These are phyloP conservation scores for Puccinia coronata DNA, from an alignment of 1,284 basidiomycete genomes.

Conservation along the genomic window DNA sequence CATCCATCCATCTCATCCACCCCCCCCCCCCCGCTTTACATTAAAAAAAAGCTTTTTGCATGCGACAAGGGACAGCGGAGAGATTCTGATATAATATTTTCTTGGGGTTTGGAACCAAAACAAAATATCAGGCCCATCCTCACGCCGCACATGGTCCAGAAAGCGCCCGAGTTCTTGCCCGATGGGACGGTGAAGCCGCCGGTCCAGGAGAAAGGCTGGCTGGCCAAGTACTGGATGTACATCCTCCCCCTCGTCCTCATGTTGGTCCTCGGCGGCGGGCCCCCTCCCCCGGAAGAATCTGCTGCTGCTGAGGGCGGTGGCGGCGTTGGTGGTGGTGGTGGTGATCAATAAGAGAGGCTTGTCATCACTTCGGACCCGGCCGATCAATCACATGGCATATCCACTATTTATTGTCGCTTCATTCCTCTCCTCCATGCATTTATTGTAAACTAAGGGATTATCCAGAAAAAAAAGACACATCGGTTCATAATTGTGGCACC, in stretches of 20 bases:
- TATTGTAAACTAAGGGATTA: too few species aligned
- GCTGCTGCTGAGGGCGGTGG: background rate
- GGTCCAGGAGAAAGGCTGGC: conserved; percentile 29
- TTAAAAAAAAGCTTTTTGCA: too few species aligned
- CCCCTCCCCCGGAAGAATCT: conserved; percentile 30
- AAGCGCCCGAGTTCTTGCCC: conserved; percentile 25
- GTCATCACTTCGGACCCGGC: too few species aligned
- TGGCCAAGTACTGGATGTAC: conserved; percentile 79
- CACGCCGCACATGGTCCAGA: background rate
- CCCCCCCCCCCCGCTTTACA: too few species aligned
- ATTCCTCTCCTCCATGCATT: too few species aligned
- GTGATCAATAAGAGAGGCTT: too few species aligned
- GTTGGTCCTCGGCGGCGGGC: conserved; percentile 52
- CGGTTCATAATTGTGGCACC: too few species aligned
- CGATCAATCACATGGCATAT: too few species aligned
- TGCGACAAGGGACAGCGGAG: too few species aligned
- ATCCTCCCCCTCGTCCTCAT: conserved; percentile 66
- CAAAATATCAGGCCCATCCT: conserved; percentile 24
- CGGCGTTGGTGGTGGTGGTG: background rate
- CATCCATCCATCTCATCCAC: background rate
- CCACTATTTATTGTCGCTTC: too few species aligned
- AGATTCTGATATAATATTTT: background rate
- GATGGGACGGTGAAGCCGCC: conserved; percentile 34
- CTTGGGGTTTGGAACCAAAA: too few species aligned
- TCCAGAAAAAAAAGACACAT: too few species aligned